Conservation (phyloP, 257 asterid genomes). For the Scutellaria galericulata region DNA sequence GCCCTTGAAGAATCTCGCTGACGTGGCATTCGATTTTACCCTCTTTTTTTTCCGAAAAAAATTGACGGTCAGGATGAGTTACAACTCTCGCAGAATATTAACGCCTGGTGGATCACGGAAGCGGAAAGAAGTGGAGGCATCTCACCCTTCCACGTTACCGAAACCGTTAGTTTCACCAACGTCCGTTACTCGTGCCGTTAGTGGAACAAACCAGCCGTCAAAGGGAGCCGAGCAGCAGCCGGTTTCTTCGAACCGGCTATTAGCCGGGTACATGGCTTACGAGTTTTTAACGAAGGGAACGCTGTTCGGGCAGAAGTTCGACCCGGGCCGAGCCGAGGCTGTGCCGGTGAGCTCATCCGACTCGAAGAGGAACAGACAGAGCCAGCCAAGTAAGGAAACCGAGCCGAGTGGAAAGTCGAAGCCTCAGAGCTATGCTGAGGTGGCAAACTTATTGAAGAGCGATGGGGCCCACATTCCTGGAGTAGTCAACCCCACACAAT, state of each 20-base stretch:
- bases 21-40: conserved; percentile 39
- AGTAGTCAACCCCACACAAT: conserved; percentile 70
- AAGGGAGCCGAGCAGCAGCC: conserved; percentile 41
- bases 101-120: conserved; percentile 57
- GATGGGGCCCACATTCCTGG: conserved; percentile 74
- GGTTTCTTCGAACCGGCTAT: conserved; percentile 47
- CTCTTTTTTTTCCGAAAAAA: background rate
- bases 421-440: conserved; percentile 59
- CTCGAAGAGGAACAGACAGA: conserved; percentile 37
- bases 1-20: conserved; percentile 40
- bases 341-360: conserved; percentile 41
- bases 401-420: conserved; percentile 39
- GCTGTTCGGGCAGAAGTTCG: conserved; percentile 57
- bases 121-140: conserved; percentile 60
- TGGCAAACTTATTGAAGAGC: conserved; percentile 60
- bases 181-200: conserved; percentile 45
- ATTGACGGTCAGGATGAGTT: conserved; percentile 64
- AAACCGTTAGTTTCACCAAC: conserved; percentile 47
- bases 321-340: conserved; percentile 63
- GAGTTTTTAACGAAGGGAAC: conserved; percentile 66
- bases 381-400: conserved; percentile 34
- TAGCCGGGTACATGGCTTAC: conserved; percentile 78
- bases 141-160: conserved; percentile 37
- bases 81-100: conserved; percentile 45
- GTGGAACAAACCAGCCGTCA: conserved; percentile 31